phyloP scores from a whole-genome alignment of 225 moss, liverwort and hornwort species.

The Marchantia paleacea region DNA sequence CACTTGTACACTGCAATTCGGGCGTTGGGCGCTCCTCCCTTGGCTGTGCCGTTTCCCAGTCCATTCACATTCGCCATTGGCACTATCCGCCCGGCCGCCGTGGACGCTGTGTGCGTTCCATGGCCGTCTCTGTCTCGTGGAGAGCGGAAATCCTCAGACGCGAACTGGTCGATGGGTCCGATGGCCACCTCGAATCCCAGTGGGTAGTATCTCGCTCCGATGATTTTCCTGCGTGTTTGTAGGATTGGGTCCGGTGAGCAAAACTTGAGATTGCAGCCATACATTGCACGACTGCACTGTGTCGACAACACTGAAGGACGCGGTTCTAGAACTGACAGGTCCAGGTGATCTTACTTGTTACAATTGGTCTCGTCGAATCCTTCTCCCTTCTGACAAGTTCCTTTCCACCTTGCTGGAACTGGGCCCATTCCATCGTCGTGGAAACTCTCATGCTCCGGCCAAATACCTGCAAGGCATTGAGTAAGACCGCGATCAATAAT shows the following conservation, averaged over 20 bases:
- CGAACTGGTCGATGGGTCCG: slow-evolving; percentile 38
- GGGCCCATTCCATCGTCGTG: slow-evolving; percentile 48
- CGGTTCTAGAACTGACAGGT: not conserved
- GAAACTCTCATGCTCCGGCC: slow-evolving; percentile 71
- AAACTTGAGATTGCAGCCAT: no score
- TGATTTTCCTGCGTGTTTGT: slow-evolving; percentile 43
- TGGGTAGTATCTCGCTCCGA: slow-evolving; percentile 54
- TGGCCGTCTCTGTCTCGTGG: slow-evolving; percentile 57
- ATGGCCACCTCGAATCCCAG: slow-evolving; percentile 48
- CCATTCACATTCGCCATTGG: slow-evolving; percentile 39
- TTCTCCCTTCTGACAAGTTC: slow-evolving; percentile 47
- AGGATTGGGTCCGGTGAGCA: not conserved
- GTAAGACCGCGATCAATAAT: no score
- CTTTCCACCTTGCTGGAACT: slow-evolving; percentile 58
- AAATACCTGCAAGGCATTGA: slow-evolving; percentile 28
- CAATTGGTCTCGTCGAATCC: slow-evolving; percentile 47
- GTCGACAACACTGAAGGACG: not conserved
- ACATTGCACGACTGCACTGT: no score
- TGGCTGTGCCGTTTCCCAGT: slow-evolving; percentile 51
- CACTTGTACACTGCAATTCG: slow-evolving; percentile 66
- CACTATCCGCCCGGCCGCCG: slow-evolving; percentile 49
- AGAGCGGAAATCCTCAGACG: slow-evolving; percentile 37
- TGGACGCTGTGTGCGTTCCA: slow-evolving; percentile 73
- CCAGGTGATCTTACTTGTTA: slow-evolving; percentile 66
- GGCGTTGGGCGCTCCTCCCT: slow-evolving; percentile 55